Conservation (phyloP, 306 rosid genomes). For the Canavalia ensiformis region DNA sequence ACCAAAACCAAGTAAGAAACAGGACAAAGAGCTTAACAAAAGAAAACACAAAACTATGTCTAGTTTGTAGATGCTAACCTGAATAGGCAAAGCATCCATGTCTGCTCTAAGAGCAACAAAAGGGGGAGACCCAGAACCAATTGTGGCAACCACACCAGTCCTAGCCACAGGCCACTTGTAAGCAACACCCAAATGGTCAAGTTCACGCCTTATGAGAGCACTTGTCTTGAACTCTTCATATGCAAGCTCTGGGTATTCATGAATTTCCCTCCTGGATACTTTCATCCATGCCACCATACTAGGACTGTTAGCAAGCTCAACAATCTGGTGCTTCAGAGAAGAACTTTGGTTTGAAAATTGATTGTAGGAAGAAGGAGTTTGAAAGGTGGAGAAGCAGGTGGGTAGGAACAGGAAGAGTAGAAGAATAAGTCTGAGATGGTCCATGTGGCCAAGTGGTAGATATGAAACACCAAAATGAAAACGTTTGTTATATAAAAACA, state of each 20-base stretch:
- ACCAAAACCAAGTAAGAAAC: neutral
- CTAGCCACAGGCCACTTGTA: constrained; percentile 86
- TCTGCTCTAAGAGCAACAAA: constrained; percentile 92
- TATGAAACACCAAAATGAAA: constrained; percentile 2
- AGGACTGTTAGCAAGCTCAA: constrained; percentile 66
- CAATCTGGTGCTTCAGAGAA: constrained; percentile 53
- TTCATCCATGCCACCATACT: constrained; percentile 72
- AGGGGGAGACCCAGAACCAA: constrained; percentile 87
- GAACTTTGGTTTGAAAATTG: constrained; percentile 33
- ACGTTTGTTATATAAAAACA: neutral
- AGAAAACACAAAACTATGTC: neutral
- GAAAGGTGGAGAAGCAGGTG: constrained; percentile 50
- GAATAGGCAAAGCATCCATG: constrained; percentile 95
- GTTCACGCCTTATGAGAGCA: constrained; percentile 72
- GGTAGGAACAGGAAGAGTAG: constrained; percentile 39
- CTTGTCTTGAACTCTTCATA: constrained; percentile 81
- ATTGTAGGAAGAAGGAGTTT: constrained; percentile 11
- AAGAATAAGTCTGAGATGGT: constrained; percentile 15
- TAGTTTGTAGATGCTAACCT: constrained; percentile 55
- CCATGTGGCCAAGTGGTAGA: constrained; percentile 46
- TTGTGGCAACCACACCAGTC: constrained; percentile 79
- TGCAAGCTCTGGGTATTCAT: constrained; percentile 85
- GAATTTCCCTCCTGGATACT: constrained; percentile 74
- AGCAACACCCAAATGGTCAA: constrained; percentile 64
- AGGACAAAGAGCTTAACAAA: neutral